Percentiles rank a stretch among this genome's conserved stretches.
These are phyloP conservation scores for Bothriochloa decipiens DNA, from an alignment of 176 grass and related monocot genomes.

Conservation along the genomic window DNA sequence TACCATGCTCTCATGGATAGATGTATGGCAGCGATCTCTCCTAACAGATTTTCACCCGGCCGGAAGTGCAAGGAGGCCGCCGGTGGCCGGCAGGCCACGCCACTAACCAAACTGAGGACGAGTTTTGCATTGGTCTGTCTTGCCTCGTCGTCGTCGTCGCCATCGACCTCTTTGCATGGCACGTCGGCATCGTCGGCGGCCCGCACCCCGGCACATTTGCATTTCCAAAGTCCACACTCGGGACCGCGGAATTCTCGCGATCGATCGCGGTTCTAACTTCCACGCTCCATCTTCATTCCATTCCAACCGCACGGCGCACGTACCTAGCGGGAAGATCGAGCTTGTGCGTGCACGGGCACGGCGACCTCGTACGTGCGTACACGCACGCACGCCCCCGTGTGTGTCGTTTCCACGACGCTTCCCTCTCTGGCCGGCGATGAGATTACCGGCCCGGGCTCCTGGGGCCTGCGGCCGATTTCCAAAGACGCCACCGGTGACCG, in stretches of 20 bases:
- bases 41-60: too few relatives aligned
- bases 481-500: neutral
- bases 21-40: too few relatives aligned
- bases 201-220: too few relatives aligned
- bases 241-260: neutral
- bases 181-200: constrained; percentile 17
- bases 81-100: too few relatives aligned
- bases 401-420: constrained; percentile 53
- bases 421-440: neutral
- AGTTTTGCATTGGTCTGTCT: neutral
- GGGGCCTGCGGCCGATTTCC: neutral
- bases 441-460: neutral
- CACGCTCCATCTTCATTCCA: neutral
- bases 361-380: constrained; percentile 14
- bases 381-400: constrained; percentile 16
- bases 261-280: constrained; percentile 27
- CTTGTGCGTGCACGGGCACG: neutral
- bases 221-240: too few relatives aligned
- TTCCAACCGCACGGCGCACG: neutral
- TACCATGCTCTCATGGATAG: too few relatives aligned
- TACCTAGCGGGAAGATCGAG: neutral
- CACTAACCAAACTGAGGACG: too few relatives aligned
- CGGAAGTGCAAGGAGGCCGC: neutral
- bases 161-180: neutral
- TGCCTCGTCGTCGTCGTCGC: neutral